Conservation (phyloP, 441 rosid species). For the Bruguiera hainesii region DNA sequence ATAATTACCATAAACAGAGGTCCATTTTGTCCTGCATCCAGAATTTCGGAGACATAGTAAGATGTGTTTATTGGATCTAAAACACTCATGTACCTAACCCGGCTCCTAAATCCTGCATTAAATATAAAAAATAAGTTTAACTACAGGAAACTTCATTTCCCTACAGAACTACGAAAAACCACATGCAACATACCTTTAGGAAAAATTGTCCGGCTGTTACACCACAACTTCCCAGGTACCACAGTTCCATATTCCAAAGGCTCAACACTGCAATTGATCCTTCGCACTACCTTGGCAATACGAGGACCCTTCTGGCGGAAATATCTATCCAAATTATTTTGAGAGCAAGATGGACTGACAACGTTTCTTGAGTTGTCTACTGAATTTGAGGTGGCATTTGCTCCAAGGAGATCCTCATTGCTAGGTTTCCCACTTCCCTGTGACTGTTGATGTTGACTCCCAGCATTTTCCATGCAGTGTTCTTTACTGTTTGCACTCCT, state of each 20-base stretch:
- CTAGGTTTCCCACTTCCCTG: slow-evolving; percentile 32
- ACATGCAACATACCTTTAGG: slow-evolving; percentile 66
- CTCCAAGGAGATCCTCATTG: slow-evolving; percentile 39
- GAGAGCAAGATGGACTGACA: slow-evolving; percentile 60
- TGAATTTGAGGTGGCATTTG: slow-evolving; percentile 32
- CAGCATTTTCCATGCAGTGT: slow-evolving; percentile 29
- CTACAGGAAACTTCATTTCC: slow-evolving; percentile 10
- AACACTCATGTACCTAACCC: slow-evolving; percentile 75
- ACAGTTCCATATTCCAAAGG: slow-evolving; percentile 77
- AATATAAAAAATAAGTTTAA: slow-evolving; percentile 21
- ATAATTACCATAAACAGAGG: slow-evolving; percentile 86
- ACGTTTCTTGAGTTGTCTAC: slow-evolving; percentile 38
- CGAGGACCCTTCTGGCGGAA: slow-evolving; percentile 97
- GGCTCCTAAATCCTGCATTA: slow-evolving; percentile 91
- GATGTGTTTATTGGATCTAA: slow-evolving; percentile 80
- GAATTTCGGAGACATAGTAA: slow-evolving; percentile 86
- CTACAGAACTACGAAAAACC: background rate
- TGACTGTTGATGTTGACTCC: slow-evolving; percentile 28
- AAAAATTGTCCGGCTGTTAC: slow-evolving; percentile 80
- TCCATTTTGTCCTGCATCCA: slow-evolving; percentile 68
- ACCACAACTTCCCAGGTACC: slow-evolving; percentile 86
- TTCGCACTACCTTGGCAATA: slow-evolving; percentile 96
- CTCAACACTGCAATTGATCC: slow-evolving; percentile 96
- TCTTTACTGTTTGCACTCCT: slow-evolving; percentile 25
- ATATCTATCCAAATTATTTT: slow-evolving; percentile 69